phyloP scores from a whole-genome alignment of 164 flowering plant species.

The Magnolia changhungtana region DNA sequence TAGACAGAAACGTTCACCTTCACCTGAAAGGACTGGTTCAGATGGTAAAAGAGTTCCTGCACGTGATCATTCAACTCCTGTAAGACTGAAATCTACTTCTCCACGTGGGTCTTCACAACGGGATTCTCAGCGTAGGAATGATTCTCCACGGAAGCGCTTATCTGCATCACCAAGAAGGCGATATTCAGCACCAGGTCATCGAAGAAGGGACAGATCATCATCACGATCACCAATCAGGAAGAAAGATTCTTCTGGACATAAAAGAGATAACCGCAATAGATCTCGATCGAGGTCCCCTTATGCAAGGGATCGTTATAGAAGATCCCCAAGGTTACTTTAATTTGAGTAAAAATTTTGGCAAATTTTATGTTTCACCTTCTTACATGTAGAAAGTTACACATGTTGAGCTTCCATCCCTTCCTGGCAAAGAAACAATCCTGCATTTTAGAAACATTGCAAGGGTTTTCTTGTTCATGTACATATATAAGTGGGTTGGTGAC shows the following conservation, averaged over 20 bases:
- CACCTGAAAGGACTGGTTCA: conserved; percentile 12
- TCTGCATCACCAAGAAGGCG: conserved; percentile 23
- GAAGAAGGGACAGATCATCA: conserved; percentile 19
- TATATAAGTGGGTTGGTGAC: no score
- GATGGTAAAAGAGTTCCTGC: conserved; percentile 10
- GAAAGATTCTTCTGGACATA: conserved; percentile 22
- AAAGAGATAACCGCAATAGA: conserved; percentile 23
- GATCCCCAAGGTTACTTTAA: conserved; percentile 31
- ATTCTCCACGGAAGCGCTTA: conserved; percentile 12
- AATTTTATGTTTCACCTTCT: not conserved
- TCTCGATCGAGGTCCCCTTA: conserved; percentile 38
- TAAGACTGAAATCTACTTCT: conserved; percentile 19
- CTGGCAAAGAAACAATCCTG: not conserved
- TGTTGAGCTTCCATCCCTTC: not conserved
- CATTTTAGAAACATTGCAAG: not conserved
- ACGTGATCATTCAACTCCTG: conserved; percentile 6
- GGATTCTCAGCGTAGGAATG: conserved; percentile 18
- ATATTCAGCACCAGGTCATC: conserved; percentile 15
- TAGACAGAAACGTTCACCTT: conserved; percentile 18
- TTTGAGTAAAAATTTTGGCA: not conserved
- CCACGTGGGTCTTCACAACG: conserved; percentile 18
- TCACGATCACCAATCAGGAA: conserved; percentile 27
- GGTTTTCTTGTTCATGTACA: not conserved
- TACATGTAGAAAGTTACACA: not conserved
- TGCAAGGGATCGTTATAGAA: conserved; percentile 22